phyloP scores from a whole-genome alignment of 441 rosid genomes.

The Pelargonium fulgidum region DNA sequence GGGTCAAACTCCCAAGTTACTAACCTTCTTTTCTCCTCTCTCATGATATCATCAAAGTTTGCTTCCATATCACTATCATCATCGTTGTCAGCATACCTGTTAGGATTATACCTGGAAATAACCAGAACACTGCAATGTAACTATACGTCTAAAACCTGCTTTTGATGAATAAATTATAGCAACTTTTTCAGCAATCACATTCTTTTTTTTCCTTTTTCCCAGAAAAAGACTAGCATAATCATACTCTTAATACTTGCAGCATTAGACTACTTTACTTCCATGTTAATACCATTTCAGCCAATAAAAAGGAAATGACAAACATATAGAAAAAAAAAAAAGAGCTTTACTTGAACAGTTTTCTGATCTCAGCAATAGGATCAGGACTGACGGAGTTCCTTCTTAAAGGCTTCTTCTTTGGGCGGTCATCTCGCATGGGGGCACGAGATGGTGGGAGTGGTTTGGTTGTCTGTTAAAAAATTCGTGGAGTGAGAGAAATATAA shows the following conservation, averaged over 20 bases:
- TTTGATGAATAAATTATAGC: too few species aligned
- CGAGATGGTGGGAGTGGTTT: constrained; percentile 35
- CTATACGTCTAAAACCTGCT: too few species aligned
- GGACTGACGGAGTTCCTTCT: constrained; percentile 25
- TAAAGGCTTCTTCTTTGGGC: constrained; percentile 52
- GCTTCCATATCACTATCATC: constrained; percentile 83
- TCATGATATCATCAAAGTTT: constrained; percentile 59
- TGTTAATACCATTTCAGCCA: too few species aligned
- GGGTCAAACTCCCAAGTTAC: constrained; percentile 11
- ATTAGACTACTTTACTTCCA: too few species aligned
- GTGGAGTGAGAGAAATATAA: constrained; percentile 7
- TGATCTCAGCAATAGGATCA: constrained; percentile 54
- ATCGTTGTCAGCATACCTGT: constrained; percentile 40
- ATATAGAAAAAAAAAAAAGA: not conserved
- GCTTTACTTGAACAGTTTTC: constrained; percentile 58
- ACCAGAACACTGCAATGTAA: not conserved
- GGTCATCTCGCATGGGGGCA: constrained; percentile 29
- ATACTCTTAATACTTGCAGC: too few species aligned
- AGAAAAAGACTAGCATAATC: too few species aligned
- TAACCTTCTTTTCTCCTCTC: constrained; percentile 71
- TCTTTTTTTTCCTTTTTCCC: too few species aligned
- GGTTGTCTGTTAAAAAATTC: constrained; percentile 32
- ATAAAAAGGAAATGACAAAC: too few species aligned
- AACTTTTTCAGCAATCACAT: too few species aligned
- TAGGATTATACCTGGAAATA: not conserved